A percentile compares a stretch with the other conserved stretches of the same genome.
These are phyloP conservation scores for Mortierella sp. DNA, from an alignment of 371 early-diverging fungal genomes.

Conservation along the genomic window DNA sequence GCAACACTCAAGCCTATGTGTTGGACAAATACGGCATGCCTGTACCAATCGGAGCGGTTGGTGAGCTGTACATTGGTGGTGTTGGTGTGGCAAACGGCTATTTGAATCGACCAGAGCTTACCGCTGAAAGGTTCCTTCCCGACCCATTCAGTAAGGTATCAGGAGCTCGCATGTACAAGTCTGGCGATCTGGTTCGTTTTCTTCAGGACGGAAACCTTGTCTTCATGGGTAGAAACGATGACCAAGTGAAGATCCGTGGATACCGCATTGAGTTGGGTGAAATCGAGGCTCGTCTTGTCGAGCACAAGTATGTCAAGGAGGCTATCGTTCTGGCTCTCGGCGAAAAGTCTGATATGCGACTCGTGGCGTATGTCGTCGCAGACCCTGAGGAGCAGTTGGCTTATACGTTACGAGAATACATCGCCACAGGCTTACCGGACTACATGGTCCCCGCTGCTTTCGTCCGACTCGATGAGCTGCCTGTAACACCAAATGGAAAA, in stretches of 20 bases:
- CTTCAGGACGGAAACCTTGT: conserved; percentile 52
- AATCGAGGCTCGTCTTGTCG: conserved; percentile 23
- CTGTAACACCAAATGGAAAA: conserved; percentile 13
- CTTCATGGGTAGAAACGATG: conserved; percentile 36
- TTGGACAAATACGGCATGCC: conserved; percentile 3
- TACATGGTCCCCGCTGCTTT: conserved; percentile 27
- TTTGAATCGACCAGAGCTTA: conserved; percentile 36
- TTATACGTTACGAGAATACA: background rate
- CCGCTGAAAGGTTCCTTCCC: conserved; percentile 7
- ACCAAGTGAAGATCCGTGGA: conserved; percentile 58
- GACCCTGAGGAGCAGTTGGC: background rate
- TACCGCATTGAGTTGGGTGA: conserved; percentile 59
- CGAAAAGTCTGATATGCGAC: background rate
- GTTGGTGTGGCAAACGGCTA: conserved; percentile 35
- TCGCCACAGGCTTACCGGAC: conserved; percentile 2
- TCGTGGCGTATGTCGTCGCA: conserved; percentile 16
- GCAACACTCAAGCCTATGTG: conserved; percentile 1
- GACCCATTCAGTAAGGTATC: background rate
- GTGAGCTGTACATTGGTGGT: background rate
- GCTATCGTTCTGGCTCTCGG: conserved; percentile 11
- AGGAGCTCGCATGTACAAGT: conserved; percentile 44
- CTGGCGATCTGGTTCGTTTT: conserved; percentile 55
- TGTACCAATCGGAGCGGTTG: conserved; percentile 6
- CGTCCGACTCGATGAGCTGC: conserved; percentile 9
- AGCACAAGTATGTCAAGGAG: conserved; percentile 6